Base-by-base conservation (phyloP, 371 early-diverging fungal genomes). In the Capniomyces stellatus region DNA sequence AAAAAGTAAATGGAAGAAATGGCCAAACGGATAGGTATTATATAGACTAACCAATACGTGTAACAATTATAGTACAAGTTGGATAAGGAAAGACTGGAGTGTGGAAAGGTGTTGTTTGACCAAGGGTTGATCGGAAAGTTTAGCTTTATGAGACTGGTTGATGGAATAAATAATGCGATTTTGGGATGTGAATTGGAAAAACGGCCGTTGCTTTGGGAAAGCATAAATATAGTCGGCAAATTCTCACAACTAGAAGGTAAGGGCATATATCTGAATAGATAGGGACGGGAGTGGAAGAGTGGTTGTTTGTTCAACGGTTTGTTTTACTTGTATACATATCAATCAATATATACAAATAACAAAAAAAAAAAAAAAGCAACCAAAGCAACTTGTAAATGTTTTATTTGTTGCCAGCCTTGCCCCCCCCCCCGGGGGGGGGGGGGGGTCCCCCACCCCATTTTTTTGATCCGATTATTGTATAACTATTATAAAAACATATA, bases 131-230 rank as follows among this genome's bases (percentile, higher is more conserved):
- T 74, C 10, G 70, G 73, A 8, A 46, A 64, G 29, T 62, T 69
- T 18, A 60, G 56, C 1, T 54, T 75, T 13, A 66, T 71, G 15
- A 52, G 52, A 24, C 42, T 89, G 13, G 58, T 71, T 3, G 85
- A 86, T 46, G 75, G 78, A 1, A 72, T 87, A 52, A 71, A 77
- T 29, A 63, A 78, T 23, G 74, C 78, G 1, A 73, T 81, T 41
- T 71, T 73, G 39, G 71, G 71, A 15, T 77, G 82, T 54, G 91
- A 92, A 52, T 73, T 81, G 1, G 89, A 86, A 46, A 82, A 78
- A 54, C 76, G 90, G 42, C 72, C 76, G 27, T 61, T 70, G 29
- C 62, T 92, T 28, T 89, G 87, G 87, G 93, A 92, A 59, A 75
- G 73, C 54, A 73, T 89, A 30, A 61, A 59, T 25, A 6, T 69